phyloP scores from a whole-genome alignment of 2,329 filamentous ascomycete species.

The Dactylellina drechsleri region DNA sequence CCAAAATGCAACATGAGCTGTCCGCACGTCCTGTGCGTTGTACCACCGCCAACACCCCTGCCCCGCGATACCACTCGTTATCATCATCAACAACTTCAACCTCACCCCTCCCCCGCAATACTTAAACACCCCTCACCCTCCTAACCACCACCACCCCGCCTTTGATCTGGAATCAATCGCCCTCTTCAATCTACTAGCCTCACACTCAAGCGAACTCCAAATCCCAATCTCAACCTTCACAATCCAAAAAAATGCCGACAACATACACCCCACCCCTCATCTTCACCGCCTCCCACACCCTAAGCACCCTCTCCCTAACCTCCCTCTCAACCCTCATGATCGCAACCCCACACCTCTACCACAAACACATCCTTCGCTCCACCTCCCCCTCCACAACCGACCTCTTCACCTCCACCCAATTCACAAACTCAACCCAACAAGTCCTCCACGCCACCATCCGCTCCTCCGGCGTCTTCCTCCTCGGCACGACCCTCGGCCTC shows the following conservation, averaged over 20 bases:
- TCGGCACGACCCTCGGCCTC: slow-evolving; percentile 41
- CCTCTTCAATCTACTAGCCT: not conserved
- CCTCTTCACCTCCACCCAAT: slow-evolving; percentile 52
- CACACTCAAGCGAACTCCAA: not conserved
- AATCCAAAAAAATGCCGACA: slow-evolving; percentile 32
- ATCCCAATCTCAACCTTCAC: not conserved
- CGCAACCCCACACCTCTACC: slow-evolving; percentile 37
- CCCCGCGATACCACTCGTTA: not conserved
- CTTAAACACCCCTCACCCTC: slow-evolving; percentile 1
- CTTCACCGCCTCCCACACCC: slow-evolving; percentile 46
- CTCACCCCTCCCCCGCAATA: slow-evolving; percentile 16
- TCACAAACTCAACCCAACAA: slow-evolving; percentile 47
- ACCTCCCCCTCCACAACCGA: slow-evolving; percentile 43
- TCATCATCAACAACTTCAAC: not conserved
- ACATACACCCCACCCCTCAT: slow-evolving; percentile 48
- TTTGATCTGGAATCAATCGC: slow-evolving; percentile 5
- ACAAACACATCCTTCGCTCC: slow-evolving; percentile 51
- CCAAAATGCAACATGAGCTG: slow-evolving; percentile 20
- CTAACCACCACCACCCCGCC: not conserved
- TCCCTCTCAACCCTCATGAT: slow-evolving; percentile 44
- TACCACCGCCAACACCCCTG: not conserved
- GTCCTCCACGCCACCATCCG: slow-evolving; percentile 42
- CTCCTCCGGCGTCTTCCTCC: slow-evolving; percentile 41
- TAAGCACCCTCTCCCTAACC: slow-evolving; percentile 38
- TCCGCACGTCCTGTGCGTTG: not conserved